phyloP scores from a whole-genome alignment of 495 filamentous ascomycete genomes.

The Recurvomyces mirabilis region DNA sequence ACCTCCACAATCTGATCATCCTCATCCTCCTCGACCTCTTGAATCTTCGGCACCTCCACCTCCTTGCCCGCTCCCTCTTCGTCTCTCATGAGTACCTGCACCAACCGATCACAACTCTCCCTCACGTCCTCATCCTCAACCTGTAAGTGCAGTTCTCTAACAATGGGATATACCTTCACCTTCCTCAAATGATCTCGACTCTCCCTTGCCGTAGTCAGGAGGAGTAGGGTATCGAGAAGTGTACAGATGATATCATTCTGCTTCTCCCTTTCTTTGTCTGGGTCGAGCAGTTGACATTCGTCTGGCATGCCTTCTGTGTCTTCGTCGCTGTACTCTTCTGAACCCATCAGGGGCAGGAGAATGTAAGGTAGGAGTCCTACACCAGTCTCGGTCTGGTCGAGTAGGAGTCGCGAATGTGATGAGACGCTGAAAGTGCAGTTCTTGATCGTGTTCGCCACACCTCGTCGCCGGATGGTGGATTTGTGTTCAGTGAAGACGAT shows the following conservation, averaged over 20 bases:
- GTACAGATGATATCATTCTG: constrained; percentile 66
- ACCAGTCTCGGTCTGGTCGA: constrained; percentile 38
- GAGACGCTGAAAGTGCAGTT: constrained; percentile 65
- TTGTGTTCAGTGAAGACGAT: constrained; percentile 85
- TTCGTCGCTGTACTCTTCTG: constrained; percentile 47
- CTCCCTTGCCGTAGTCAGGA: constrained; percentile 68
- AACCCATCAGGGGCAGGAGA: constrained; percentile 54
- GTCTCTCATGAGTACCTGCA: constrained; percentile 85
- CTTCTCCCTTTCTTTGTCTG: constrained; percentile 72
- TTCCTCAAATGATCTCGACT: constrained; percentile 62
- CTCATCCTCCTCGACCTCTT: constrained; percentile 31
- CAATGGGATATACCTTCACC: constrained; percentile 76
- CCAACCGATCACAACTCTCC: constrained; percentile 78
- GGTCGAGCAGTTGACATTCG: constrained; percentile 76
- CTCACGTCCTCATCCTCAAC: constrained; percentile 70
- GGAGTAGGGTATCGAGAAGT: constrained; percentile 74
- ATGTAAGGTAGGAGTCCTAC: constrained; percentile 80
- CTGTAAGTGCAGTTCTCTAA: constrained; percentile 72
- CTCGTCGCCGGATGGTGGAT: constrained; percentile 66
- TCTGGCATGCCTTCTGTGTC: constrained; percentile 72
- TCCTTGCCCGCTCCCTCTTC: constrained; percentile 40
- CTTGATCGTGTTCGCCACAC: constrained; percentile 86
- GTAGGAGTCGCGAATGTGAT: constrained; percentile 56
- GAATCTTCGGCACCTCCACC: constrained; percentile 14
- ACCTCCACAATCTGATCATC: constrained; percentile 40